These are phyloP conservation scores for Ophiocordyceps sinensis DNA, from an alignment of 2,329 filamentous ascomycete species.

Conservation along the genomic window DNA sequence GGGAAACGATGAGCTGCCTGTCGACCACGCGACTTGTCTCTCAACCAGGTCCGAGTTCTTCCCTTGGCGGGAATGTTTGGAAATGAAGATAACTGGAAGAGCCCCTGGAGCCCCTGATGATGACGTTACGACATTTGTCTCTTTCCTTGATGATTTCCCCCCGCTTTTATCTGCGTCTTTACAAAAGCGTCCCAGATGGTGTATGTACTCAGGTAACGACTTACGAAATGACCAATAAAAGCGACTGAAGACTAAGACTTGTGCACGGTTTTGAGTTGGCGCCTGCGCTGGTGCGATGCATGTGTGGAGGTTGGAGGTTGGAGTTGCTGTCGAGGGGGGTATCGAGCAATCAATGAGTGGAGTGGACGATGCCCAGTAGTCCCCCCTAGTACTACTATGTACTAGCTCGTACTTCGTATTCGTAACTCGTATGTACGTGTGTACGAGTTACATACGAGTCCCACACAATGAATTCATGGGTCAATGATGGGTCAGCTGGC, in stretches of 20 bases:
- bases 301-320: too few relatives aligned
- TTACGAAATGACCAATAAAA: slow-evolving; percentile 26
- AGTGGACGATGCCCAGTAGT: too few relatives aligned
- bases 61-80: slow-evolving; percentile 7
- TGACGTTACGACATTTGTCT: slow-evolving; percentile 20
- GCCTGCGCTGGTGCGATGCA: neutral
- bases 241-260: slow-evolving; percentile 11
- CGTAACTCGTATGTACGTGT: too few relatives aligned
- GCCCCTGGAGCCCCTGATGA: slow-evolving; percentile 18
- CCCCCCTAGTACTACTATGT: too few relatives aligned
- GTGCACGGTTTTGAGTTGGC: neutral
- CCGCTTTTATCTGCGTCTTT: slow-evolving; percentile 7
- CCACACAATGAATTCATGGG: too few relatives aligned
- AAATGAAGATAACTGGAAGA: slow-evolving; percentile 11
- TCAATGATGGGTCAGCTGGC: neutral
- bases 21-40: slow-evolving; percentile 6
- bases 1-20: slow-evolving; percentile 14
- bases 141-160: slow-evolving; percentile 4
- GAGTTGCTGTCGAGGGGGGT: too few relatives aligned
- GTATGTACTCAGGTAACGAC: slow-evolving; percentile 23
- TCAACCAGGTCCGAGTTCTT: slow-evolving; percentile 6
- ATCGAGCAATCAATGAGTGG: too few relatives aligned
- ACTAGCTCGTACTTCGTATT: too few relatives aligned
- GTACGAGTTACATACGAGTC: too few relatives aligned
- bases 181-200: slow-evolving; percentile 15